Percentiles rank a stretch among this genome's conserved stretches.
Conservation (phyloP, 2,329 filamentous ascomycete genomes). For the Sclerotiophoma versabilis region DNA sequence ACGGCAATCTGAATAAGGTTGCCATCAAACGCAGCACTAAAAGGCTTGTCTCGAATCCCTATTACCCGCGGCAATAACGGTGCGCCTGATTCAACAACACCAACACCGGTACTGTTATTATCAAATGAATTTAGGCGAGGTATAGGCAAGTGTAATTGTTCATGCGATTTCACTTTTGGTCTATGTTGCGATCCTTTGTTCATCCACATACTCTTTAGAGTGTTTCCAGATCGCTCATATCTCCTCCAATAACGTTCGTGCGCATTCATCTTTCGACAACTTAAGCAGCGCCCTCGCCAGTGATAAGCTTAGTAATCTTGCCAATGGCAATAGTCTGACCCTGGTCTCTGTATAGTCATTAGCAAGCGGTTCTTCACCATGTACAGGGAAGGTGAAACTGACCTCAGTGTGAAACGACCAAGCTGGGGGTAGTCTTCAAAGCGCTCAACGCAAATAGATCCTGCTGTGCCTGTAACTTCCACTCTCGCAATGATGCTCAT, state of each 20-base stretch:
- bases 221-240: background rate
- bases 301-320: constrained; percentile 92
- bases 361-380: constrained; percentile 17
- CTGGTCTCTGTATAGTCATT: constrained; percentile 57
- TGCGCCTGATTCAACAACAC: constrained; percentile 1
- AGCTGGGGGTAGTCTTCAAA: constrained; percentile 93
- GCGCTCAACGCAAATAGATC: constrained; percentile 87
- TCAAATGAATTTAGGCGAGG: too few relatives aligned
- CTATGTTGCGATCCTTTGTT: constrained; percentile 2
- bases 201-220: background rate
- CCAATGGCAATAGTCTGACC: constrained; percentile 99
- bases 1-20: constrained; percentile 37
- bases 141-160: background rate
- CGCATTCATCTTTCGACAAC: background rate
- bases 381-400: background rate
- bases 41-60: constrained; percentile 39
- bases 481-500: constrained; percentile 91
- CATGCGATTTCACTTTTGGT: constrained; percentile 13
- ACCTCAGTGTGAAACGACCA: constrained; percentile 43
- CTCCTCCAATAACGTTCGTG: background rate
- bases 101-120: background rate
- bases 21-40: constrained; percentile 42
- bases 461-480: constrained; percentile 84
- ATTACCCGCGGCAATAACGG: constrained; percentile 8
- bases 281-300: constrained; percentile 34